These are phyloP conservation scores for Ophiocordyceps robertsii DNA, from an alignment of 2,329 filamentous ascomycete genomes.

Conservation along the genomic window DNA sequence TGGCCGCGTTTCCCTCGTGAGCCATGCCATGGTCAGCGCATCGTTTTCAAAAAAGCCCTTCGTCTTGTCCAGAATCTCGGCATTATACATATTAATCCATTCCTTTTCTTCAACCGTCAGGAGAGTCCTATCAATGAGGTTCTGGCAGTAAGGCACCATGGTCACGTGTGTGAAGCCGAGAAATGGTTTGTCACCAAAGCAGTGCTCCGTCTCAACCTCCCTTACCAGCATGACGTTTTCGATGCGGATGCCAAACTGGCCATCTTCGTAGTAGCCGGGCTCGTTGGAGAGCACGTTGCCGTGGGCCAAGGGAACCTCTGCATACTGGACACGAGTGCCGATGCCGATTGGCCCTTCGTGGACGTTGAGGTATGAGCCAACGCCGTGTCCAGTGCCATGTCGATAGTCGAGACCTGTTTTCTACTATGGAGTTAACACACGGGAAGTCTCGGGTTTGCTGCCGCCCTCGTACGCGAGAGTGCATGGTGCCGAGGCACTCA, in stretches of 20 bases:
- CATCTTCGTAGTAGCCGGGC: slow-evolving; percentile 95
- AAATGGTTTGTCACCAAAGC: slow-evolving; percentile 88
- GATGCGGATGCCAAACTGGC: slow-evolving; percentile 85
- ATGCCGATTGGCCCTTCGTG: slow-evolving; percentile 97
- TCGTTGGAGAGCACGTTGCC: slow-evolving; percentile 95
- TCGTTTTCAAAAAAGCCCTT: slow-evolving; percentile 63
- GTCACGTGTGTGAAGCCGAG: slow-evolving; percentile 95
- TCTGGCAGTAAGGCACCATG: slow-evolving; percentile 88
- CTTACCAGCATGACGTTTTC: slow-evolving; percentile 91
- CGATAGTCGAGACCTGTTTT: slow-evolving; percentile 77
- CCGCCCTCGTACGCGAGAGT: neutral
- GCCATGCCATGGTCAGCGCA: slow-evolving; percentile 59
- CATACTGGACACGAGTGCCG: slow-evolving; percentile 80
- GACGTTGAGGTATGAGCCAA: slow-evolving; percentile 91
- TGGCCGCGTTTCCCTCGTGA: slow-evolving; percentile 72
- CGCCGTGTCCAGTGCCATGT: slow-evolving; percentile 90
- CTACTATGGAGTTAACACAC: slow-evolving; percentile 12
- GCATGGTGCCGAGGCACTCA: slow-evolving; percentile 23
- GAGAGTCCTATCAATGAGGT: slow-evolving; percentile 63
- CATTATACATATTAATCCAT: slow-evolving; percentile 82
- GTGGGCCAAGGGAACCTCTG: slow-evolving; percentile 76
- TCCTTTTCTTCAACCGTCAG: slow-evolving; percentile 62
- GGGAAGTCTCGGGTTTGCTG: neutral
- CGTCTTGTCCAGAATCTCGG: slow-evolving; percentile 71
- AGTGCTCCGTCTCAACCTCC: slow-evolving; percentile 74